Percentiles rank a stretch among this genome's conserved stretches.
phyloP scores from a whole-genome alignment of 1,139 yeast species.

The Pichia sp. region DNA sequence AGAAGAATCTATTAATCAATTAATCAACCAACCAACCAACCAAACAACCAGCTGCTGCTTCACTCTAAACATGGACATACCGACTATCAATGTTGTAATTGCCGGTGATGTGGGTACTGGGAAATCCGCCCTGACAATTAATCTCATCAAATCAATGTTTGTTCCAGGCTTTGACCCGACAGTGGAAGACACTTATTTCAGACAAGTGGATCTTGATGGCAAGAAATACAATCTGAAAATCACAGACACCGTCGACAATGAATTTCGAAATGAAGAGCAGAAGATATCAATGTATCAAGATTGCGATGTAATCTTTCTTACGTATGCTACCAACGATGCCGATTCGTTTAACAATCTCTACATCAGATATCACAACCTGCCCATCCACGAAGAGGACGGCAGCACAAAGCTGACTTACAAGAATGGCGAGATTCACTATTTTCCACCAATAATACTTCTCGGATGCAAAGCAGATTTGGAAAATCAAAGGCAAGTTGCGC shows the following conservation, averaged over 20 bases:
- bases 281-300: constrained; percentile 33
- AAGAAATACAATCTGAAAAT: constrained; percentile 41
- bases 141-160: constrained; percentile 42
- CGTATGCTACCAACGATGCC: constrained; percentile 41
- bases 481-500: constrained; percentile 39
- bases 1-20: no score
- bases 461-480: constrained; percentile 31
- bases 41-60: no score
- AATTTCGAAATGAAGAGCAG: constrained; percentile 37
- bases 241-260: constrained; percentile 47
- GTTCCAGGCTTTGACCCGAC: constrained; percentile 48
- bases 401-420: constrained; percentile 4
- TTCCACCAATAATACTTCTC: constrained; percentile 25
- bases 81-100: constrained; percentile 32
- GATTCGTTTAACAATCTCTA: constrained; percentile 17
- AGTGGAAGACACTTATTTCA: constrained; percentile 45
- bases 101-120: constrained; percentile 57
- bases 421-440: constrained; percentile 5
- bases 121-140: constrained; percentile 47
- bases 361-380: constrained; percentile 10
- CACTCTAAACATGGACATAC: constrained; percentile 1
- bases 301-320: constrained; percentile 44
- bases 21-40: no score
- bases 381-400: constrained; percentile 12
- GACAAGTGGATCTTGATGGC: constrained; percentile 25